Evolutionary conservation across 2,329 filamentous ascomycete species (phyloP).

Genomic region (Byssochlamys sp.): DNA sequence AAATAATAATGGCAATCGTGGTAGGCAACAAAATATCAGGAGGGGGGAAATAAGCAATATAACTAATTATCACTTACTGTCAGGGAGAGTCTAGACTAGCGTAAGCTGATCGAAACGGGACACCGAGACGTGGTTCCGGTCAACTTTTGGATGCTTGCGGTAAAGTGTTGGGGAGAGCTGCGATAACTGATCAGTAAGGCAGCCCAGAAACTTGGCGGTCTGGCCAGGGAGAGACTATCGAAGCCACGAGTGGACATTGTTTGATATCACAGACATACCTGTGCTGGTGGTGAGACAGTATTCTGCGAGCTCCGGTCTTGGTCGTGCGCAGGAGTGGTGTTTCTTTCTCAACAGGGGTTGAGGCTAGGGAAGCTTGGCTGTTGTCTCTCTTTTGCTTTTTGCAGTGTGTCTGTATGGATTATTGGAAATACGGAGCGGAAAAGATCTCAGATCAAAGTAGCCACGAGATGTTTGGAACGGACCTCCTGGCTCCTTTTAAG

Average conservation of each 20-base stretch:
- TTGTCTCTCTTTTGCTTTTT: background rate
- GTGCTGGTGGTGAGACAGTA: background rate
- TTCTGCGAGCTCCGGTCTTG: background rate
- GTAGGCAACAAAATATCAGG: background rate
- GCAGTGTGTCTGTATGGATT: background rate
- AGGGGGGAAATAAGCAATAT: slow-evolving; percentile 3
- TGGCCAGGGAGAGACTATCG: background rate
- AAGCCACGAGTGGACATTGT: background rate
- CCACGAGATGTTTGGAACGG: background rate
- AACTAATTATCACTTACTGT: slow-evolving; percentile 12
- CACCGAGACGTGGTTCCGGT: background rate
- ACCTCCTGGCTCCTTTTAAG: background rate
- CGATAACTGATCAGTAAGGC: background rate
- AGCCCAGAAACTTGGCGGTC: background rate
- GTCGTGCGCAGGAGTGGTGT: background rate
- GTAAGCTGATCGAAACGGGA: background rate
- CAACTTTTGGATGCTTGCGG: background rate
- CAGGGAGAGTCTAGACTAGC: background rate
- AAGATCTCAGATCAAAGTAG: background rate
- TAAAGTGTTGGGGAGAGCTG: slow-evolving; percentile 2
- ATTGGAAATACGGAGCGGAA: background rate
- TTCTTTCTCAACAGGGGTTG: no score
- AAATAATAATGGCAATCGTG: background rate
- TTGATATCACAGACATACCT: background rate
- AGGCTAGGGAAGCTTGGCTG: background rate